phyloP scores from a whole-genome alignment of 1,139 yeast genomes.

The Pichia sp. region DNA sequence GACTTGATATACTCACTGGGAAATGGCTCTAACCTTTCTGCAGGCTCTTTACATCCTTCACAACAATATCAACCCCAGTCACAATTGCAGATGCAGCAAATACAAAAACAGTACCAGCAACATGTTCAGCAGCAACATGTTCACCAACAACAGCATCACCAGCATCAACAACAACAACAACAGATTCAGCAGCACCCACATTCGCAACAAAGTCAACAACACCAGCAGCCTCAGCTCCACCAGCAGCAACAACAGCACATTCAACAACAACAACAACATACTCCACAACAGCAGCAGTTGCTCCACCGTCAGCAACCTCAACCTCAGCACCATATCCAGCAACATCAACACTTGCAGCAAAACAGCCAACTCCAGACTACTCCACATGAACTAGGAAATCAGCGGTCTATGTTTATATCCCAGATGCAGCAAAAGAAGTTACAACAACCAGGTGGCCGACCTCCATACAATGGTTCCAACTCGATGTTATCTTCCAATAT shows the following conservation, averaged over 20 bases:
- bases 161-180: not conserved
- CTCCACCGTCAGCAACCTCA: too few species aligned
- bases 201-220: conserved; percentile 1
- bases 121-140: conserved; percentile 10
- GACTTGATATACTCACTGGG: conserved; percentile 8
- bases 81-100: conserved; percentile 4
- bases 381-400: not conserved
- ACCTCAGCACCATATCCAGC: too few species aligned
- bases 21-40: not conserved
- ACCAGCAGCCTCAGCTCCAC: conserved; percentile 2
- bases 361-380: not conserved
- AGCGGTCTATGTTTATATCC: conserved; percentile 1
- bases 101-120: conserved; percentile 1
- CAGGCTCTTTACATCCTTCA: not conserved
- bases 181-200: not conserved
- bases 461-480: not conserved
- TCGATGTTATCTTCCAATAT: not conserved
- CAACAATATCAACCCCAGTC: conserved; percentile 4
- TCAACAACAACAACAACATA: conserved; percentile 10
- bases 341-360: not conserved
- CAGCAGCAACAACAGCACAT: conserved; percentile 23
- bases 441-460: conserved; percentile 1
- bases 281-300: not conserved
- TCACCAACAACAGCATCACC: conserved; percentile 13
- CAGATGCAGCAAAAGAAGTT: conserved; percentile 6